Evolutionary conservation across 2,329 filamentous ascomycete species (phyloP), one percentile per base, ranked within the genome.

Genomic region (Ceratocystis harringtonii): DNA sequence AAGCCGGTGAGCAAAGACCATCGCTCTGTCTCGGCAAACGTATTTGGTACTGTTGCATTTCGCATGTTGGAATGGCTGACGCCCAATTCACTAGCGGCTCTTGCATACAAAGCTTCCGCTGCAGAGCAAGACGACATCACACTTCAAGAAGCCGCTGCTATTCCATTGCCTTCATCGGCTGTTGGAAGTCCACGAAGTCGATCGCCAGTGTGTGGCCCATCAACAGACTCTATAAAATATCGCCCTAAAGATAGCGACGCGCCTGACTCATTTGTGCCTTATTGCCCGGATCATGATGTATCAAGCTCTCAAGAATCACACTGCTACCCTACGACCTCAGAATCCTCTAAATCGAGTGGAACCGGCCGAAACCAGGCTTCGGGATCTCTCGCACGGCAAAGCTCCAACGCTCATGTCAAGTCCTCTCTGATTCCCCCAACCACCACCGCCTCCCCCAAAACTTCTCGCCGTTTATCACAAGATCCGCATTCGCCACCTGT

Each of bases 31-130:
- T 80, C 82, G 6, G 82, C 82, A 5, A 85, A 85, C 68, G 75
- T 86, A 6, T 87, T 88, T 70, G 83, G 80, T 5, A 86, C 84
- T 0, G 81, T 82, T 10, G 81, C 85, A 10, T 84, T 87, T 72
- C 86, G 84, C 70, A 87, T 87, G 83, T 70, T 88, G 2, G 85
- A 88, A 71, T 88, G 84, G 84, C 74, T 88, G n/a, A 84, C 84
- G 1, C 84, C 84, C 0, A 78, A 78, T 65, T 65, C 66, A 19
- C 36, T 68, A 8, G 61, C 55, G 7, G 22, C 52, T 41, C 32
- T 68, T 25, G 25, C 66, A 19, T 61, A 66, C 17, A 65, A 65
- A 32, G 63, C 57, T n/a, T 65, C 66, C 1, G 61, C 64, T 5
- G 61, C 64, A 10, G 63, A 68, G 25, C 66, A 68, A 61, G 66